A percentile compares a stretch with the other conserved stretches of the same genome.
Evolutionary conservation across 805 yeast species (phyloP).

Genomic region (Naumovozyma castellii): DNA sequence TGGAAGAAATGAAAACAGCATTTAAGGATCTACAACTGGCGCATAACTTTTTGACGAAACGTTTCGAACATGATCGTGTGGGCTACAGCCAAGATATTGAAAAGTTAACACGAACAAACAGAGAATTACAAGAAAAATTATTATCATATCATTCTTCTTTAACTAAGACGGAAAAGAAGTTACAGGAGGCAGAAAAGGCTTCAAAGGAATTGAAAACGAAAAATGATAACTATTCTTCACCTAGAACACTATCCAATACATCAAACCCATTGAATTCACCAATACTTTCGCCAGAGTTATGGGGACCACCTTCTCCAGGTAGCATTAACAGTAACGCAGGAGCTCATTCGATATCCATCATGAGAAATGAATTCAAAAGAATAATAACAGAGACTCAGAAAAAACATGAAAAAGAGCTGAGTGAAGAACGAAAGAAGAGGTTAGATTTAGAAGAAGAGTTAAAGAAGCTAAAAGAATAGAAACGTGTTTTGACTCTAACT

Average conservation of each 20-base stretch:
- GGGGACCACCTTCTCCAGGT: constrained; percentile 8
- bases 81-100: constrained; percentile 45
- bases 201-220: constrained; percentile 27
- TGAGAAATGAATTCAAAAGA: constrained; percentile 61
- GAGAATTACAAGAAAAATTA: constrained; percentile 43
- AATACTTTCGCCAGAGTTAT: constrained; percentile 11
- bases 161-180: constrained; percentile 31
- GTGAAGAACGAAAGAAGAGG: constrained; percentile 45
- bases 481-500: too few species aligned
- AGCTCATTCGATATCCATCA: constrained; percentile 40
- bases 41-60: constrained; percentile 57
- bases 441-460: constrained; percentile 36
- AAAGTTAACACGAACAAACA: constrained; percentile 42
- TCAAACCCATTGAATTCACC: constrained; percentile 35
- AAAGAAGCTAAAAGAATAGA: constrained; percentile 10
- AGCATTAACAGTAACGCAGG: constrained; percentile 8
- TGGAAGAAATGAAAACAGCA: constrained; percentile 41
- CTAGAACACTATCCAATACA: constrained; percentile 32
- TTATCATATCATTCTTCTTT: constrained; percentile 32
- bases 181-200: constrained; percentile 31
- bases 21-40: constrained; percentile 61
- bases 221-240: constrained; percentile 23
- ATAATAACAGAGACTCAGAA: constrained; percentile 52
- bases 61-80: constrained; percentile 56
- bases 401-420: constrained; percentile 49